phyloP scores from a whole-genome alignment of 2,329 filamentous ascomycete species.

The Rosellinia necatrix region DNA sequence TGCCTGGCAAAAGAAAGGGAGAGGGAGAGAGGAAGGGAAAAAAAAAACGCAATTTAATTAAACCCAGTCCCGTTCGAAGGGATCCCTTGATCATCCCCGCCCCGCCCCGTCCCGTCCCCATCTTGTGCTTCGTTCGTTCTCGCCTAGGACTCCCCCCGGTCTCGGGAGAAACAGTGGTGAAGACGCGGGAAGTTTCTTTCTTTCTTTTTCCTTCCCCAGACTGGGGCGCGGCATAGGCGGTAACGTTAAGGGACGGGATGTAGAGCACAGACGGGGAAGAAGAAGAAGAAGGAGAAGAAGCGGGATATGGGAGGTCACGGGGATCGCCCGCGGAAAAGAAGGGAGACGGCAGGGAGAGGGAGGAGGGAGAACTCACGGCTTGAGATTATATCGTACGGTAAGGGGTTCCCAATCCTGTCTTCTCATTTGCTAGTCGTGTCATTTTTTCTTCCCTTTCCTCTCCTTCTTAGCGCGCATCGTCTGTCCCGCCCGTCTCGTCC shows the following conservation, averaged over 20 bases:
- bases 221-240: constrained; percentile 6
- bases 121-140: no score
- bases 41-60: no score
- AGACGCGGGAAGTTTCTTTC: constrained; percentile 12
- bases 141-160: no score
- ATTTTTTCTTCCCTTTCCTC: neutral
- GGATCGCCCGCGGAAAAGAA: no score
- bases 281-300: neutral
- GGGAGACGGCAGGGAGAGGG: neutral
- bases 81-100: no score
- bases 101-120: neutral
- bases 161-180: no score
- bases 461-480: neutral
- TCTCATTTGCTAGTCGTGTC: neutral
- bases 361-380: no score
- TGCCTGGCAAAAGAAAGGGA: no score
- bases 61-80: neutral
- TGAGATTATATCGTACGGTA: constrained; percentile 12
- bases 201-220: no score
- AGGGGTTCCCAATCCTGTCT: neutral
- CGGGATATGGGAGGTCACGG: no score
- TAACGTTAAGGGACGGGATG: constrained; percentile 2
- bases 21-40: no score
- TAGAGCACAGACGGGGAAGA: constrained; percentile 24
- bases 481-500: neutral